phyloP scores from a whole-genome alignment of 1,284 basidiomycete genomes.

The Porodaedalea pini region DNA sequence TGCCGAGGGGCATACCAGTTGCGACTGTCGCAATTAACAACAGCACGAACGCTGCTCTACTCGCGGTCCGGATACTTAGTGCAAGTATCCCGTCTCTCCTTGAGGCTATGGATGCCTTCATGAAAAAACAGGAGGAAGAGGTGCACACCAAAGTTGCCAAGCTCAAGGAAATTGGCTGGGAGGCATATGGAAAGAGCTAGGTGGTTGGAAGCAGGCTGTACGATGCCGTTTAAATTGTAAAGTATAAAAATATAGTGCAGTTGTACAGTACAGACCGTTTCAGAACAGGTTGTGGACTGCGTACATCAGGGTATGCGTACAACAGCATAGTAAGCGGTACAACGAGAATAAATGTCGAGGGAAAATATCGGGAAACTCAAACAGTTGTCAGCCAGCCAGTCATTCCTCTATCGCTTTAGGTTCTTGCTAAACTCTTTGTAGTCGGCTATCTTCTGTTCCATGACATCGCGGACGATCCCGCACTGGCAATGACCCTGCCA shows the following conservation, averaged over 20 bases:
- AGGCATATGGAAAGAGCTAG: constrained; percentile 51
- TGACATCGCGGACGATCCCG: constrained; percentile 12
- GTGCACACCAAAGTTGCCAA: constrained; percentile 82
- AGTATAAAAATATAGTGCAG: constrained; percentile 1
- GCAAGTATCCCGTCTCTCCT: constrained; percentile 69
- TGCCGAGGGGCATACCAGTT: constrained; percentile 97
- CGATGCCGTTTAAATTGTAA: neutral
- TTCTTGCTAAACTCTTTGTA: constrained; percentile 13
- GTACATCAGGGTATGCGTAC: neutral
- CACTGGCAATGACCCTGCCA: constrained; percentile 16
- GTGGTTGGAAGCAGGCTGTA: neutral
- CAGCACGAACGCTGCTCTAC: constrained; percentile 87
- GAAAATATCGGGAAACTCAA: neutral
- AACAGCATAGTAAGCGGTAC: neutral
- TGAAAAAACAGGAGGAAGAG: constrained; percentile 74
- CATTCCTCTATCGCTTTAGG: neutral
- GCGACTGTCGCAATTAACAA: constrained; percentile 98
- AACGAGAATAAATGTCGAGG: neutral
- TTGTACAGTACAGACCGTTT: neutral
- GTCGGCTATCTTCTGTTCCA: constrained; percentile 14
- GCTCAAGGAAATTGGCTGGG: constrained; percentile 83
- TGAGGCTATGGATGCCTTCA: constrained; percentile 72
- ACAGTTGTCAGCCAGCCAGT: neutral
- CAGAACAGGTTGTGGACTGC: neutral
- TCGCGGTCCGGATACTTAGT: constrained; percentile 87